A percentile compares a stretch with the other conserved stretches of the same genome.
Conservation (phyloP, 1,139 yeast genomes). For the Kodamaea sp. region DNA sequence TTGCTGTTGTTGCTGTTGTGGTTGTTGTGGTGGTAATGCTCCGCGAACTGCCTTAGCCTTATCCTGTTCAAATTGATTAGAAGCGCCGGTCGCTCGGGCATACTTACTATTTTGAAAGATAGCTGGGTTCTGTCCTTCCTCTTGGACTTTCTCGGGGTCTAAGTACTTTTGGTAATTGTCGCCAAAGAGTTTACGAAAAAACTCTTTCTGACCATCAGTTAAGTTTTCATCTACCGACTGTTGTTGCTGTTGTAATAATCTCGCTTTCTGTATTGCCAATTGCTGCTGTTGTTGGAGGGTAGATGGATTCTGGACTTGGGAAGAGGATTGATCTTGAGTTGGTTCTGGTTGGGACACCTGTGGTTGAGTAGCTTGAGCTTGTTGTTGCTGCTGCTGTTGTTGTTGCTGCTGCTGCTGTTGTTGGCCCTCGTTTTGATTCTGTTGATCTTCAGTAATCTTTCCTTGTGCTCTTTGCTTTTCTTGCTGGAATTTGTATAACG, state of each 20-base stretch:
- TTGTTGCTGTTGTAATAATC: slow-evolving; percentile 9
- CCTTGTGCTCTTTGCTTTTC: slow-evolving; percentile 61
- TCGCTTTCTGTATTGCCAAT: slow-evolving; percentile 11
- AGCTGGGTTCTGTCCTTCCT: slow-evolving; percentile 1
- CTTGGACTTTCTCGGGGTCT: slow-evolving; percentile 3
- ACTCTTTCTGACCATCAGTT: not conserved
- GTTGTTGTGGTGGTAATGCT: slow-evolving; percentile 11
- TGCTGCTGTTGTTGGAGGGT: slow-evolving; percentile 13
- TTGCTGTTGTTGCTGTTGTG: slow-evolving; percentile 20
- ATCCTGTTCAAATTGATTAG: slow-evolving; percentile 10
- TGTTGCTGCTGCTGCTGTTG: slow-evolving; percentile 17
- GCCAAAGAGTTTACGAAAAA: slow-evolving; percentile 4
- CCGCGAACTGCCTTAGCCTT: slow-evolving; percentile 10
- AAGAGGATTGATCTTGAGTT: not conserved
- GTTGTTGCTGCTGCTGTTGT: slow-evolving; percentile 8
- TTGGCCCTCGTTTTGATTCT: slow-evolving; percentile 20
- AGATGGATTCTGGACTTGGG: not conserved
- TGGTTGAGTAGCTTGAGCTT: slow-evolving; percentile 5
- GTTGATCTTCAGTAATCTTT: slow-evolving; percentile 25
- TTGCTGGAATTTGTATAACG: slow-evolving; percentile 76
- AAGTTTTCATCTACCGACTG: slow-evolving; percentile 3
- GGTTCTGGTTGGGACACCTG: slow-evolving; percentile 5
- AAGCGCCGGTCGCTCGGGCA: slow-evolving; percentile 4
- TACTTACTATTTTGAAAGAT: slow-evolving; percentile 4
- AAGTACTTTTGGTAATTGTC: slow-evolving; percentile 8